Percentiles rank a stretch among this genome's conserved stretches.
Evolutionary conservation across 2,329 filamentous ascomycete species (phyloP).

Genomic region (Penicillium sp.): DNA sequence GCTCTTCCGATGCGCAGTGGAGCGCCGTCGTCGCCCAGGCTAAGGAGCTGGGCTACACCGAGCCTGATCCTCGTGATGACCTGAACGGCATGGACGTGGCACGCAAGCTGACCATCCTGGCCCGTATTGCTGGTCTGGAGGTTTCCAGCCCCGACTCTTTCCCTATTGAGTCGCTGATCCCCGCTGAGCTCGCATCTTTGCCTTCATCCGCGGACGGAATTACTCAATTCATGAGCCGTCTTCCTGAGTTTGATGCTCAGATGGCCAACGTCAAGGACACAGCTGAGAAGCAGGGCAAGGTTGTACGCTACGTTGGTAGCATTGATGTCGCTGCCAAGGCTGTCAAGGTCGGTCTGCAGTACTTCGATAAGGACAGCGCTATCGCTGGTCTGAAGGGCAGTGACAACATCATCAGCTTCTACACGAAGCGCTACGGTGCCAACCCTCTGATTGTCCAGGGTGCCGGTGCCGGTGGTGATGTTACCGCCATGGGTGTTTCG

Average conservation of each 20-base stretch:
- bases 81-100: slow-evolving; percentile 87
- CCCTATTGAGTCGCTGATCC: slow-evolving; percentile 91
- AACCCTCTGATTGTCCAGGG: slow-evolving; percentile 94
- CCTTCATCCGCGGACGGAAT: slow-evolving; percentile 56
- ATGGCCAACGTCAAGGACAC: slow-evolving; percentile 86
- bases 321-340: slow-evolving; percentile 77
- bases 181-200: slow-evolving; percentile 75
- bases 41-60: slow-evolving; percentile 88
- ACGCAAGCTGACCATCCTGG: slow-evolving; percentile 93
- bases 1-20: slow-evolving; percentile 65
- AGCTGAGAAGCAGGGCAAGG: slow-evolving; percentile 85
- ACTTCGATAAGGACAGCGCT: slow-evolving; percentile 80
- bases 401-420: slow-evolving; percentile 99
- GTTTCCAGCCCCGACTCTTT: slow-evolving; percentile 84
- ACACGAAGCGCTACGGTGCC: slow-evolving; percentile 87
- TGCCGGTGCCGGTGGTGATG: slow-evolving; percentile 87
- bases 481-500: slow-evolving; percentile 98
- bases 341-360: slow-evolving; percentile 90
- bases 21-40: slow-evolving; percentile 88
- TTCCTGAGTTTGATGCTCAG: slow-evolving; percentile 78
- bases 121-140: slow-evolving; percentile 75
- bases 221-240: slow-evolving; percentile 77
- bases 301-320: slow-evolving; percentile 89
- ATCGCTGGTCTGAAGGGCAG: slow-evolving; percentile 95
- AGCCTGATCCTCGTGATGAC: slow-evolving; percentile 82